Evolutionary conservation across 2,329 filamentous ascomycete species (phyloP), one percentile per base, ranked within the genome.

Genomic region (Talaromyces rugulosus): DNA sequence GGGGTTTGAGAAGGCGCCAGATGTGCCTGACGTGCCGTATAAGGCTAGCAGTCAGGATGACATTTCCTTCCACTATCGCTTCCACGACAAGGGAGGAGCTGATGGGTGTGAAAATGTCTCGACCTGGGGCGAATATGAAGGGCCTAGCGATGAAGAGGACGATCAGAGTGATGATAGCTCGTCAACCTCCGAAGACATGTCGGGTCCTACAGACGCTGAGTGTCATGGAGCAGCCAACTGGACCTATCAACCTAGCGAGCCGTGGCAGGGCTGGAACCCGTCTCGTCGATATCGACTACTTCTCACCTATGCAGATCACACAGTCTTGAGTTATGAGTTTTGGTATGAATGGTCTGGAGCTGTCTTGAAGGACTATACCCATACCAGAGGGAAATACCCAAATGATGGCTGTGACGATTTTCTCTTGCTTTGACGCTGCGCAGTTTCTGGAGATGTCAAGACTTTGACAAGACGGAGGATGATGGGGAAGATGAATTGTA

Each of bases 241-340:
- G 6, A 66, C 64, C 54, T 71, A 75, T 34, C 67, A 70, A n/a
- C 74, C 75, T 6, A 66, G 70, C 12, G 74, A 77, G 62, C 54
- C 55, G 50, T 80, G 78, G 75, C 74, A 75, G 47, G 74, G 76
- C 14, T 71, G 69, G 56, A 75, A 77, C 51, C 71, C 72, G 23
- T 79, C 75, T 16, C 77, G 80, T 23, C 74, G 75, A 52, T 82
- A 81, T 64, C 71, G 86, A 31, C 65, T 89, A 23, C 70, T 89
- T 64, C 72, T 89, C 68, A 80, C 81, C 63, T 88, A 82, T 69
- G 73, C 71, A 16, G 82, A 88, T 69, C 80, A 85, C 64, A 81
- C 81, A 0, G 75, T 87, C 7, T 70, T 87, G 73, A 84, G 80
- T 62, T 89, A 87, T 72, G 86, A 88, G 74, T 76, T 88, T 40